phyloP scores from a whole-genome alignment of 2,329 filamentous ascomycete genomes.

The Colletotrichum agaves region DNA sequence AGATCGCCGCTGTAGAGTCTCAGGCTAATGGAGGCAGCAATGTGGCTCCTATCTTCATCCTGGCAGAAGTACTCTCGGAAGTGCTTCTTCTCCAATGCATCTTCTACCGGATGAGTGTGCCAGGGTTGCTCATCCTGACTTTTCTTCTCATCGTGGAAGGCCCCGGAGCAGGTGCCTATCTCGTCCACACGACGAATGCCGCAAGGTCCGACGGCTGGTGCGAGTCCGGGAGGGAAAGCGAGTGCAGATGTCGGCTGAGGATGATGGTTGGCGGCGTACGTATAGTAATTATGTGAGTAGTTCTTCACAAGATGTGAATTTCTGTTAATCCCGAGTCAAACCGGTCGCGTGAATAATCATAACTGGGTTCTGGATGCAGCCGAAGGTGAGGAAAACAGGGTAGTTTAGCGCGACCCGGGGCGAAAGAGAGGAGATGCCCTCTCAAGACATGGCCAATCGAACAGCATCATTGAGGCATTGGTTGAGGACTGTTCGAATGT shows the following conservation, averaged over 20 bases:
- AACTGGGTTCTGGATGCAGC: background rate
- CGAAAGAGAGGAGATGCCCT: too few relatives aligned
- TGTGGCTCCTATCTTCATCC: background rate
- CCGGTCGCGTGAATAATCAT: background rate
- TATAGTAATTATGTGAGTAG: slow-evolving; percentile 11
- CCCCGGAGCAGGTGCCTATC: background rate
- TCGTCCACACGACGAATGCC: background rate
- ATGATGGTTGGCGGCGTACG: background rate
- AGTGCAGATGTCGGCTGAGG: background rate
- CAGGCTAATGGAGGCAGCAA: background rate
- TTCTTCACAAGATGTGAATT: background rate
- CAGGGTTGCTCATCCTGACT: background rate
- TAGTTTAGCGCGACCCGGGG: too few relatives aligned
- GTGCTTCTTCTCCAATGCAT: background rate
- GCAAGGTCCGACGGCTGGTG: background rate
- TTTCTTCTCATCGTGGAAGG: background rate
- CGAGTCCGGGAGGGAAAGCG: background rate
- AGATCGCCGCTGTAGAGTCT: too few relatives aligned
- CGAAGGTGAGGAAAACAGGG: background rate
- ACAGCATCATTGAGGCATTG: too few relatives aligned
- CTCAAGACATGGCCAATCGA: too few relatives aligned
- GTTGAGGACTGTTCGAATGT: background rate
- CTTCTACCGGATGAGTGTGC: background rate
- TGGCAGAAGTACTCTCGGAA: background rate
- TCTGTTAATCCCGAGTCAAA: background rate